A percentile compares a stretch with the other conserved stretches of the same genome.
Evolutionary conservation across 2,329 filamentous ascomycete species (phyloP).

Genomic region (Pestalotiopsis fici): DNA sequence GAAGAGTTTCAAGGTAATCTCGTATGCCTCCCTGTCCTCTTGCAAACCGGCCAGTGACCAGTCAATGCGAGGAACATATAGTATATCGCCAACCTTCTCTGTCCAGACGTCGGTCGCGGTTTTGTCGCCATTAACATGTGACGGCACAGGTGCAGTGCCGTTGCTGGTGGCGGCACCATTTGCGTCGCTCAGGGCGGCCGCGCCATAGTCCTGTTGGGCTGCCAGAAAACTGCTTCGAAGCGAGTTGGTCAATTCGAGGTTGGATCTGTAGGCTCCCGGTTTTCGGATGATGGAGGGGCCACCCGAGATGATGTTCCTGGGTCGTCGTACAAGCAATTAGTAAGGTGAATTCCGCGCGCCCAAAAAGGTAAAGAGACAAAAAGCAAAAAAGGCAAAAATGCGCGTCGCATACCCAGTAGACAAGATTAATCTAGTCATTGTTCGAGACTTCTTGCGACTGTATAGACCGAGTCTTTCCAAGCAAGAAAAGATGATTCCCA

Average conservation of each 20-base stretch:
- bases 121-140: slow-evolving; percentile 22
- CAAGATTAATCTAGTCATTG: slow-evolving; percentile 77
- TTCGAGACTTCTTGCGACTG: slow-evolving; percentile 11
- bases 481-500: slow-evolving; percentile 3
- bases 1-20: slow-evolving; percentile 95
- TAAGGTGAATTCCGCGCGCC: slow-evolving; percentile 13
- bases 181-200: slow-evolving; percentile 19
- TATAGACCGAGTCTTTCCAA: slow-evolving; percentile 3
- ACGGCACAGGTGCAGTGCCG: slow-evolving; percentile 10
- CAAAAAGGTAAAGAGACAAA: background rate
- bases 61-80: slow-evolving; percentile 80
- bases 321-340: slow-evolving; percentile 21
- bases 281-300: slow-evolving; percentile 84
- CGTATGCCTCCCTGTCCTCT: slow-evolving; percentile 84
- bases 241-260: slow-evolving; percentile 88
- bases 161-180: slow-evolving; percentile 26
- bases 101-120: slow-evolving; percentile 65
- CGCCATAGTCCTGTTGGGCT: slow-evolving; percentile 64
- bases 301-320: slow-evolving; percentile 79
- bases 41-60: slow-evolving; percentile 70
- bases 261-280: slow-evolving; percentile 78
- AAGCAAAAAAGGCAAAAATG: background rate
- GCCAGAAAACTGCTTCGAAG: slow-evolving; percentile 81
- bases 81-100: slow-evolving; percentile 54
- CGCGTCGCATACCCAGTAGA: slow-evolving; percentile 76